Percentiles rank a stretch among this genome's conserved stretches.
Conservation (phyloP, 176 grass and related monocot species). For the barley (Hordeum vulgare) region MorexV3_pseudomolecules_assembly NC_058522.1:547697501-547698000, state of each 20-base stretch:
- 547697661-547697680: constrained; percentile 47
- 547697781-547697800: neutral
- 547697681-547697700: neutral
- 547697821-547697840: neutral
- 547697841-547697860: neutral
- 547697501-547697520: neutral
- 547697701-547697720: neutral
- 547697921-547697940: neutral
- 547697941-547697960: neutral
- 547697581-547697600: constrained; percentile 30
- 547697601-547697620: constrained; percentile 9
- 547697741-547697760: neutral
- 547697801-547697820: neutral
- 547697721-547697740: constrained; percentile 17
- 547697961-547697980: neutral
- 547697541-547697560: constrained; percentile 24
- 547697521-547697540: neutral
- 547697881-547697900: no score
- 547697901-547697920: neutral
- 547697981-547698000: neutral
- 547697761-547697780: neutral
- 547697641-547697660: neutral
- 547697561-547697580: constrained; percentile 74
- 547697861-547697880: no score
- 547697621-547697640: constrained; percentile 4